Percentiles rank a stretch among this genome's conserved stretches.
phyloP scores from a whole-genome alignment of 441 rosid genomes.

The Syzygium syzygioides region DNA sequence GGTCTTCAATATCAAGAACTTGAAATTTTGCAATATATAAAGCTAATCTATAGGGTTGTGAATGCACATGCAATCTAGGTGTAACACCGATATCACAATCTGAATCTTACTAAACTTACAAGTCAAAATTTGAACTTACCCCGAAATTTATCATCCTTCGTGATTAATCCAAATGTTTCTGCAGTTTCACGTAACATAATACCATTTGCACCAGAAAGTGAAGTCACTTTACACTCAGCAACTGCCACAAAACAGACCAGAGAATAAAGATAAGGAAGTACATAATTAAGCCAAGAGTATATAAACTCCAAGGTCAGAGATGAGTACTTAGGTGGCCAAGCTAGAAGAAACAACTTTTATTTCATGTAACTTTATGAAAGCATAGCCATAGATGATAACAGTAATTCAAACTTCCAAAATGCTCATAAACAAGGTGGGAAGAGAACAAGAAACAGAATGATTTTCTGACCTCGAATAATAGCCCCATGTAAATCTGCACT shows the following conservation, averaged over 20 bases:
- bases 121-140: conserved; percentile 29
- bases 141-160: conserved; percentile 45
- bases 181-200: conserved; percentile 87
- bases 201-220: conserved; percentile 62
- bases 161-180: conserved; percentile 74
- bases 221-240: conserved; percentile 55
- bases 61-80: not conserved
- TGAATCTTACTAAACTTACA: not conserved
- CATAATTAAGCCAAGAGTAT: not conserved
- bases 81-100: not conserved
- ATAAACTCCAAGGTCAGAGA: not conserved
- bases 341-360: not conserved
- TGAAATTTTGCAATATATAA: not conserved
- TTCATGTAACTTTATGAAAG: not conserved
- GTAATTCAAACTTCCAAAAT: not conserved
- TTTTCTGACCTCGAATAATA: conserved; percentile 45
- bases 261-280: not conserved
- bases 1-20: not conserved
- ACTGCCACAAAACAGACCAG: conserved; percentile 34
- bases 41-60: not conserved
- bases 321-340: not conserved
- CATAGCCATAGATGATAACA: not conserved
- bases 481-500: conserved; percentile 87
- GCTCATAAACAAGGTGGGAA: not conserved
- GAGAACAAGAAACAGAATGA: not conserved